Percentiles rank a stretch among this genome's conserved stretches.
Evolutionary conservation across 2,329 filamentous ascomycete genomes (phyloP).

Genomic region (Talaromyces sp.): DNA sequence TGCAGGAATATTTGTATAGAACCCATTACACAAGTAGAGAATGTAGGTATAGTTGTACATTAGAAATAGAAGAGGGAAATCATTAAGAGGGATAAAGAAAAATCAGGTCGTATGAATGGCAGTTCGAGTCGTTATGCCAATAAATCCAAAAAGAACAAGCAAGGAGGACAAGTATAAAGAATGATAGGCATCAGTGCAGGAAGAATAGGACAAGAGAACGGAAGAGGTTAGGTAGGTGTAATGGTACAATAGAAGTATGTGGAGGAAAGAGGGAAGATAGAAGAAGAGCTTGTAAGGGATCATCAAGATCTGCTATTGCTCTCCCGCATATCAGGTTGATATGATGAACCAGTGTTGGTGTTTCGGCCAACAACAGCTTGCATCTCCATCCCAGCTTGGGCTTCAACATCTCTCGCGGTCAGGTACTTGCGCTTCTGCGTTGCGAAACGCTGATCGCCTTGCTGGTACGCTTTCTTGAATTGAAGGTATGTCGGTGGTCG

Average conservation of each 20-base stretch:
- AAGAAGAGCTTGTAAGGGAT: background rate
- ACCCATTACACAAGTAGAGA: conserved; percentile 18
- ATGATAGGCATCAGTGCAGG: conserved; percentile 2
- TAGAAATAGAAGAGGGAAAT: conserved; percentile 21
- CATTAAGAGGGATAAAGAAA: conserved; percentile 1
- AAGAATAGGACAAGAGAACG: conserved; percentile 15
- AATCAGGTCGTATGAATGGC: conserved; percentile 10
- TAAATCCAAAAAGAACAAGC: background rate
- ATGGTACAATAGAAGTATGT: background rate
- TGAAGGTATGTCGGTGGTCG: conserved; percentile 83
- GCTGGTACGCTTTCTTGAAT: conserved; percentile 74
- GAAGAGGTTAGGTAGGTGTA: background rate
- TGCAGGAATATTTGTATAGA: background rate
- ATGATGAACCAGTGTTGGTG: conserved; percentile 21
- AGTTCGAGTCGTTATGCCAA: conserved; percentile 13
- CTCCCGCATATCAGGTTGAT: conserved; percentile 12
- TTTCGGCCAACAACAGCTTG: conserved; percentile 52
- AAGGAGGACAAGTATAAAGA: background rate
- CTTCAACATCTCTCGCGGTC: conserved; percentile 46
- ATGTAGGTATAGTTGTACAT: conserved; percentile 15
- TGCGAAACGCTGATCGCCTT: conserved; percentile 83
- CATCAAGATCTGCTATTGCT: conserved; percentile 7
- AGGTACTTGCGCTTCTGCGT: conserved; percentile 54
- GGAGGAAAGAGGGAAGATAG: background rate
- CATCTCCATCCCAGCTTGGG: conserved; percentile 69